Evolutionary conservation across 2,329 filamentous ascomycete species (phyloP).

Genomic region (Fusarium clavum): DNA sequence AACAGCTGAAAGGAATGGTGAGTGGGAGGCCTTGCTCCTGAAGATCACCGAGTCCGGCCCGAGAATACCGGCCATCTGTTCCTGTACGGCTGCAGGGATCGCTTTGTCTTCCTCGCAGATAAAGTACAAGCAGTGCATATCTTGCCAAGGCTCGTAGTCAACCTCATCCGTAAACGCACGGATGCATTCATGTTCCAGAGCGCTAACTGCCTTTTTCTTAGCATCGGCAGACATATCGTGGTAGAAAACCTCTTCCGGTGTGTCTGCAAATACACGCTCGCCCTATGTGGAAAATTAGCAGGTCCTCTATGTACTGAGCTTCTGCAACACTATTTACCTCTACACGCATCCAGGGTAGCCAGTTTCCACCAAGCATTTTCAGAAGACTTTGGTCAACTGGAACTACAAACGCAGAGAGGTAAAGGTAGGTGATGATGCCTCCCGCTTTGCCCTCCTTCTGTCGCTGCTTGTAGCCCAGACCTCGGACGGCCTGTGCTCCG

Average conservation of each 20-base stretch:
- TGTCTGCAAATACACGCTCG: slow-evolving; percentile 16
- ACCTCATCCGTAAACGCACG: slow-evolving; percentile 6
- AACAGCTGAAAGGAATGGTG: slow-evolving; percentile 7
- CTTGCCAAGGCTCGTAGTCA: slow-evolving; percentile 15
- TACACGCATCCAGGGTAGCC: slow-evolving; percentile 18
- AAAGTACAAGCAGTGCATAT: slow-evolving; percentile 1
- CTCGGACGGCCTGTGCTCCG: slow-evolving; percentile 4
- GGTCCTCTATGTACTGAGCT: neutral
- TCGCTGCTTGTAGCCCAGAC: slow-evolving; percentile 14
- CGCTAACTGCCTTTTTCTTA: neutral
- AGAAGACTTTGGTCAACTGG: neutral
- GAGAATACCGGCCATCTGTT: slow-evolving; percentile 4
- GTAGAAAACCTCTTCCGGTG: slow-evolving; percentile 7
- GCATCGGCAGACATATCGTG: slow-evolving; percentile 4
- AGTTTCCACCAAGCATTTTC: slow-evolving; percentile 4
- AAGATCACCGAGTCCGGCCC: neutral
- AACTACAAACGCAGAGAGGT: slow-evolving; percentile 9
- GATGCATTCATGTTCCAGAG: slow-evolving; percentile 13
- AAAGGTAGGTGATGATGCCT: slow-evolving; percentile 11
- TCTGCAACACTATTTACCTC: neutral
- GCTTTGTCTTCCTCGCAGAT: slow-evolving; percentile 14
- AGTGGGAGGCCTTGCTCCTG: slow-evolving; percentile 11
- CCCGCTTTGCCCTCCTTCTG: slow-evolving; percentile 10
- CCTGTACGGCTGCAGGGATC: slow-evolving; percentile 6
- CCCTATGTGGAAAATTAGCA: neutral